phyloP scores from a whole-genome alignment of 225 moss, liverwort and hornwort genomes.

The Sphagnum tenellum region DNA sequence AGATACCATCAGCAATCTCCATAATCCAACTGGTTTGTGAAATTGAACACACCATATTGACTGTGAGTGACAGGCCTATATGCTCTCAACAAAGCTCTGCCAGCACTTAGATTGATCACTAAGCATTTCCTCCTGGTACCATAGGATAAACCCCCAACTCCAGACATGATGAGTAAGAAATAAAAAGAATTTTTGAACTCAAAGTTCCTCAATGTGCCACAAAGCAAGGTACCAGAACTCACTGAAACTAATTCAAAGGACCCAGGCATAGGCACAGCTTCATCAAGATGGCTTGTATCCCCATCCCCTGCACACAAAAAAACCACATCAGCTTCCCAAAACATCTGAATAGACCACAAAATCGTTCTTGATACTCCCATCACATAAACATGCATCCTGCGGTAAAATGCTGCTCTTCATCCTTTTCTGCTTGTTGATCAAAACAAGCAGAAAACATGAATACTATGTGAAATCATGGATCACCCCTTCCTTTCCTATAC shows the following conservation, averaged over 20 bases:
- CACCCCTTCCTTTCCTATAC: not conserved
- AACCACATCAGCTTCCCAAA: no score
- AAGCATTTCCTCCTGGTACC: not conserved
- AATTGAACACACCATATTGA: not conserved
- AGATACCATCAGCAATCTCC: not conserved
- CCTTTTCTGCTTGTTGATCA: no score
- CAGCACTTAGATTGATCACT: not conserved
- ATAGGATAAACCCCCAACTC: not conserved
- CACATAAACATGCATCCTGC: no score
- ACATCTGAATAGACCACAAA: no score
- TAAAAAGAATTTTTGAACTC: no score
- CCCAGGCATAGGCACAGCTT: conserved; percentile 52
- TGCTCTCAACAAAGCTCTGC: no score
- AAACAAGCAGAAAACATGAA: not conserved
- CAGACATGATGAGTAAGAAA: not conserved
- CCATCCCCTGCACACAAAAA: conserved; percentile 47
- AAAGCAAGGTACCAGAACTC: not conserved
- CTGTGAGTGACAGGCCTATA: not conserved
- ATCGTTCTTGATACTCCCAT: no score
- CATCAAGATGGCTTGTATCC: conserved; percentile 48
- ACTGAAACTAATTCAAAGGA: conserved; percentile 62
- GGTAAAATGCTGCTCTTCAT: no score
- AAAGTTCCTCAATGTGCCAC: no score
- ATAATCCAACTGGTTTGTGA: not conserved
- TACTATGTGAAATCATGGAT: not conserved